Conservation (phyloP, 2,329 filamentous ascomycete species). For the Calycina herbarum region DNA sequence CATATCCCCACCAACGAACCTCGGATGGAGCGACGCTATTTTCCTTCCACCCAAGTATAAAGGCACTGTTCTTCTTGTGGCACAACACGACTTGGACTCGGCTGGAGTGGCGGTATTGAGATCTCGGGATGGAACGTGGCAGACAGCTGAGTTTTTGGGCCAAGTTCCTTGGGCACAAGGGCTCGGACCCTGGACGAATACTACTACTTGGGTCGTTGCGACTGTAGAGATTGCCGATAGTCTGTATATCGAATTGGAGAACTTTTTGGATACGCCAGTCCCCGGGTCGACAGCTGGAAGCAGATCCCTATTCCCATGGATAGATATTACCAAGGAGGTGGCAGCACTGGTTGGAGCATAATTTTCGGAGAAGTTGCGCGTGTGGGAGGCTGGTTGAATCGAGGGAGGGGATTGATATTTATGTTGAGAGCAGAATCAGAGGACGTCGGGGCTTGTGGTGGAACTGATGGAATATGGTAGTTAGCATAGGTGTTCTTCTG, state of each 20-base stretch:
- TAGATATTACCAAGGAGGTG: neutral
- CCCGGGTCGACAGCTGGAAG: neutral
- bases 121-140: neutral
- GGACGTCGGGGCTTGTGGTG: too few relatives aligned
- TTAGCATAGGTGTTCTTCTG: too few relatives aligned
- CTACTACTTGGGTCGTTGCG: neutral
- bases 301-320: neutral
- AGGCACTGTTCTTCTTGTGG: slow-evolving; percentile 7
- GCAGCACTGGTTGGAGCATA: neutral
- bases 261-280: neutral
- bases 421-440: too few relatives aligned
- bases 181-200: neutral
- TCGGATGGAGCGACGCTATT: slow-evolving; percentile 4
- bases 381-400: too few relatives aligned
- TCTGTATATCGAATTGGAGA: neutral
- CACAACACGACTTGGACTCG: neutral
- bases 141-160: slow-evolving; percentile 3
- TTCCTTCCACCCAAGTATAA: slow-evolving; percentile 6
- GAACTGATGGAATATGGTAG: too few relatives aligned
- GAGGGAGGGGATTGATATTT: too few relatives aligned
- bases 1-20: neutral
- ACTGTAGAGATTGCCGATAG: neutral
- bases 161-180: slow-evolving; percentile 8
- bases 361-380: neutral
- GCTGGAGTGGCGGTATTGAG: slow-evolving; percentile 4